Evolutionary conservation across 106 monocot genomes (phyloP).

Genomic region (Apostasia shenzhenica): DNA sequence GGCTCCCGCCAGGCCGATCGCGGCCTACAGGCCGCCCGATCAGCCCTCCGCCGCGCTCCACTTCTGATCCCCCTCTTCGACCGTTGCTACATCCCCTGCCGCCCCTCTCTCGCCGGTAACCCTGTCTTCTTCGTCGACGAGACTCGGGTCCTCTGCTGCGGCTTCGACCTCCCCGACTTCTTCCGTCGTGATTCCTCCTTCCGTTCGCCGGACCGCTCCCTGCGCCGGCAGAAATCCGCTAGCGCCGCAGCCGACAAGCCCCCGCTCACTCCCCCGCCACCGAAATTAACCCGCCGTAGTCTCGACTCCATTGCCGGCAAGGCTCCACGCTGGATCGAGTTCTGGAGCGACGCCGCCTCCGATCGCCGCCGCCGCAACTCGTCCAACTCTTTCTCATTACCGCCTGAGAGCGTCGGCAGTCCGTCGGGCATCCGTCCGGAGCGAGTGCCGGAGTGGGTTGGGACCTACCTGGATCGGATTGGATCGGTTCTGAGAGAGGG

Average conservation of each 20-base stretch:
- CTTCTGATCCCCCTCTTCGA: constrained; percentile 77
- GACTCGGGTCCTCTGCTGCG: constrained; percentile 45
- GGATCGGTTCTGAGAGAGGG: constrained; percentile 45
- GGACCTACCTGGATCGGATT: constrained; percentile 48
- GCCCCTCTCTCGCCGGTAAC: constrained; percentile 78
- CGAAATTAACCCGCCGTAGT: constrained; percentile 35
- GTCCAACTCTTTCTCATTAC: constrained; percentile 14
- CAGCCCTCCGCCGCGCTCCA: constrained; percentile 55
- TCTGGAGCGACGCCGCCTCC: constrained; percentile 66
- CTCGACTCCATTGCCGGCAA: constrained; percentile 16
- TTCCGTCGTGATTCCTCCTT: constrained; percentile 43
- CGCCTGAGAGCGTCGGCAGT: constrained; percentile 16
- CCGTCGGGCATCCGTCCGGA: constrained; percentile 32
- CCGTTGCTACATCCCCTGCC: constrained; percentile 74
- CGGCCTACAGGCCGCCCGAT: constrained; percentile 34
- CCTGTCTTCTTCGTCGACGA: constrained; percentile 88
- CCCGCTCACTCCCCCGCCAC: constrained; percentile 17
- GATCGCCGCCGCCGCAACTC: constrained; percentile 35
- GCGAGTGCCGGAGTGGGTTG: constrained; percentile 52
- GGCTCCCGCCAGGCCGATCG: constrained; percentile 39
- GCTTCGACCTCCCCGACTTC: constrained; percentile 65
- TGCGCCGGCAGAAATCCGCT: constrained; percentile 4
- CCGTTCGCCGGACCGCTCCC: constrained; percentile 8
- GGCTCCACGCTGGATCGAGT: constrained; percentile 49
- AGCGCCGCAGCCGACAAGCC: constrained; percentile 10